Conservation (phyloP, 768 basidiomycete genomes). For the Boletus vermiculosoides region DNA sequence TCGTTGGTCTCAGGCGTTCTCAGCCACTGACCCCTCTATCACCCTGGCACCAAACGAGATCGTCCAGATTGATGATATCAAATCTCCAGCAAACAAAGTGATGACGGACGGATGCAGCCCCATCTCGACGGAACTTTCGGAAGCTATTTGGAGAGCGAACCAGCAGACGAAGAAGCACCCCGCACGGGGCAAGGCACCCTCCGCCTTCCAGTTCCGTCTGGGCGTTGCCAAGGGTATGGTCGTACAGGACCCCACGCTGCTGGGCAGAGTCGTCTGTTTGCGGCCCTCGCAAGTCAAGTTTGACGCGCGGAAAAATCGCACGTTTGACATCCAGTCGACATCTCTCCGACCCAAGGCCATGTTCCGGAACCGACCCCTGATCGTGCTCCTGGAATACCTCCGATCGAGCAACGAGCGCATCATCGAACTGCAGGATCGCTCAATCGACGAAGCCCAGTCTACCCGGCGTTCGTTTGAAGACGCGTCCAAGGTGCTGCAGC, state of each 20-base stretch:
- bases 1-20: conserved; percentile 56
- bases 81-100: conserved; percentile 25
- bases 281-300: conserved; percentile 52
- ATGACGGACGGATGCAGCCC: conserved; percentile 56
- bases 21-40: conserved; percentile 48
- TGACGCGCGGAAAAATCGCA: conserved; percentile 33
- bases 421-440: conserved; percentile 36
- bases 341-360: conserved; percentile 43
- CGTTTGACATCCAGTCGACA: conserved; percentile 48
- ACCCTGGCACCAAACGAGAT: conserved; percentile 39
- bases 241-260: conserved; percentile 39
- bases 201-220: conserved; percentile 45
- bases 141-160: conserved; percentile 38
- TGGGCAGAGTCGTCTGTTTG: conserved; percentile 37
- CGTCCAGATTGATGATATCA: conserved; percentile 28
- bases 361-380: conserved; percentile 48
- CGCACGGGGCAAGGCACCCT: conserved; percentile 30
- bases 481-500: conserved; percentile 40
- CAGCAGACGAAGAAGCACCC: conserved; percentile 27
- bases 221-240: conserved; percentile 52
- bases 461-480: conserved; percentile 34
- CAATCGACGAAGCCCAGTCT: conserved; percentile 38
- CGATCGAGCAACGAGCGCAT: conserved; percentile 37
- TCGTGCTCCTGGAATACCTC: conserved; percentile 48
- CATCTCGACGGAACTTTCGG: conserved; percentile 39